Evolutionary conservation across 2,329 filamentous ascomycete genomes (phyloP), one percentile per base, ranked within the genome.

Genomic region (Trichoderma afroharzianum): DNA sequence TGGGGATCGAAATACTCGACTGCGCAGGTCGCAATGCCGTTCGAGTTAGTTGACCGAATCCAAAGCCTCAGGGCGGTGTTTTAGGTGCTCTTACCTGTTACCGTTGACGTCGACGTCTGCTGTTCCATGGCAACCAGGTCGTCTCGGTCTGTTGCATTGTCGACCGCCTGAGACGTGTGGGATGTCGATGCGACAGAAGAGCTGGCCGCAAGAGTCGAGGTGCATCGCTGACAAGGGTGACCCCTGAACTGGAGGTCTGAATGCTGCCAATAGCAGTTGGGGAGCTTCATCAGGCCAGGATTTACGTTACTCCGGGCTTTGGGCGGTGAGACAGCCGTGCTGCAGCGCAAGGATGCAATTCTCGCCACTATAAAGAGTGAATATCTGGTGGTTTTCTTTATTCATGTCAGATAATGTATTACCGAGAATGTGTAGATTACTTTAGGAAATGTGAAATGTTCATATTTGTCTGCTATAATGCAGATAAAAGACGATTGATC

Each of bases 1-100:
- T 93, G 92, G 68, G 96, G 95, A 83, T 99, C 96, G 84, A 93
- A 94, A 84, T 97, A 99, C 86, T 98, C 95, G 84, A 98, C 94
- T 97, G 32, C 55, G 62, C 28, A 30, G 32, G 62, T 53, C 14
- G 36, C n/a, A 50, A 26, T 36, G 57, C 67, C n/a, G 14, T 43
- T 59, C 11, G 57, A 39, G 18, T 63, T 58, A 43, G 70, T 32
- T n/a, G 62, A 32, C 32, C 14, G 39, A 30, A 21, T 5, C 3
- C 11, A 15, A 47, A 33, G 12, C 5, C 39, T 18, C 15, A 68
- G 28, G 32, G 36, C 26, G 8, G 14, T 7, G 7, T 11, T 12
- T n/a, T 1, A 6, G 4, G 18, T 15, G 26, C 15, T 53, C 81
- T 68, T 84, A 93, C 91, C 91, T 80, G 91, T 93, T 78, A 94